Evolutionary conservation across 768 basidiomycete genomes (phyloP), one percentile per base, ranked within the genome.

Genomic region (Wakefieldia striispora): DNA sequence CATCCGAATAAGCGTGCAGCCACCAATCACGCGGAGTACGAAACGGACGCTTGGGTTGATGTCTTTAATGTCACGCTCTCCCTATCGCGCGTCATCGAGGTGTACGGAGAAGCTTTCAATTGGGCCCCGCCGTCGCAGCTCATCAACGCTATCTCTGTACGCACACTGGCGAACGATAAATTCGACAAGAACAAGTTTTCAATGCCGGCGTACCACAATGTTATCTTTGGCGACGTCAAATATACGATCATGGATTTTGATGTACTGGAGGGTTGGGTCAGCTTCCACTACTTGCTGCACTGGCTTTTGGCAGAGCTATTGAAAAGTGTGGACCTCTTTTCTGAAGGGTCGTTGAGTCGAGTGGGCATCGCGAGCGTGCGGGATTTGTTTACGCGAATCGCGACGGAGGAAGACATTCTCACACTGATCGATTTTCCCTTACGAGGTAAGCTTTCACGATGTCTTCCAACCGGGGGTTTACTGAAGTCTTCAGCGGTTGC

Each of bases 11-110:
- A 85, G 58, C 82, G 95, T 14, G 91, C 88, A 17, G 82, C 77
- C 6, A 78, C 80, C 24, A 86, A 74, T 44, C 97, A 98, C 58
- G 83, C 98, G 59, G 95, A 97, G 67, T 99, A 90, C 71, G 97
- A 99, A 72, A 88, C 88, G 26, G 97, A 99, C 56, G 87, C 88
- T 17, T 97, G 95, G 95, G 91, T 97, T 54, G 89, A 86, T 59
- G 91, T 97, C 13, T 98, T 98, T 70, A 94, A 95, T 57, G 88
- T 97, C 20, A 94, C 93, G 6, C 80, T 95, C 10, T 94, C 91
- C 29, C 71, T 99, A 21, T 88, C 89, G 6, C 84, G 92, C 38
- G 83, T 92, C 35, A 90, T 91, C 73, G 90, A 92, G 63, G 86
- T 86, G 1, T 91, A 92, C 53, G 95, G 94, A 6, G 89, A 90